Conservation (phyloP, 202 grass and related monocot genomes). For the Cymbopogon flexuosus region DNA sequence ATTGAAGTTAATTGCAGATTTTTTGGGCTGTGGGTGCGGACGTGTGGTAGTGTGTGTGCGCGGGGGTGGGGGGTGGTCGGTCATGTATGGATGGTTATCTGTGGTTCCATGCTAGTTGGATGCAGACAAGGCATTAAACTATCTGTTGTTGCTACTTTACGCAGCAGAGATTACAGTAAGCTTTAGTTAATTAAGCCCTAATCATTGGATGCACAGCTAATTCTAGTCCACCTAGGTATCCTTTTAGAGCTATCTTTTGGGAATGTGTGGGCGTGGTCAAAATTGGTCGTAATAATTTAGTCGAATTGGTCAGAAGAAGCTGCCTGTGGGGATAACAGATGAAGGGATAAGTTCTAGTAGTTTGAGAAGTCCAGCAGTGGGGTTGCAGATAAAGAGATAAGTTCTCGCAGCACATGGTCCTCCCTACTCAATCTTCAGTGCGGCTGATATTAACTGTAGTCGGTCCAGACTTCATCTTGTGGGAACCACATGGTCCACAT, state of each 20-base stretch:
- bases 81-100: not conserved
- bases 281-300: conserved; percentile 8
- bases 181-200: conserved; percentile 16
- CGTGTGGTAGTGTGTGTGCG: not conserved
- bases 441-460: not conserved
- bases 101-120: conserved; percentile 11
- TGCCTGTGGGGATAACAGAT: conserved; percentile 23
- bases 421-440: not conserved
- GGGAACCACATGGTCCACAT: conserved; percentile 3
- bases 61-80: not conserved
- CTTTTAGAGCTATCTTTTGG: conserved; percentile 9
- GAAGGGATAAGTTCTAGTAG: conserved; percentile 19
- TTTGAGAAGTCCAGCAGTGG: conserved; percentile 22
- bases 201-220: not conserved
- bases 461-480: conserved; percentile 1
- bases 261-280: conserved; percentile 24
- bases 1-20: not conserved
- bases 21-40: not conserved
- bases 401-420: conserved; percentile 13
- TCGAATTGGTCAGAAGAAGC: not conserved
- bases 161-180: conserved; percentile 24
- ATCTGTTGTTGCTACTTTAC: conserved; percentile 30
- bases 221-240: not conserved
- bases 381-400: conserved; percentile 5
- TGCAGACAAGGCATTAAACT: conserved; percentile 21